Evolutionary conservation across 805 yeast species (phyloP), one percentile per base, ranked within the genome.

Genomic region (Candida alai): DNA sequence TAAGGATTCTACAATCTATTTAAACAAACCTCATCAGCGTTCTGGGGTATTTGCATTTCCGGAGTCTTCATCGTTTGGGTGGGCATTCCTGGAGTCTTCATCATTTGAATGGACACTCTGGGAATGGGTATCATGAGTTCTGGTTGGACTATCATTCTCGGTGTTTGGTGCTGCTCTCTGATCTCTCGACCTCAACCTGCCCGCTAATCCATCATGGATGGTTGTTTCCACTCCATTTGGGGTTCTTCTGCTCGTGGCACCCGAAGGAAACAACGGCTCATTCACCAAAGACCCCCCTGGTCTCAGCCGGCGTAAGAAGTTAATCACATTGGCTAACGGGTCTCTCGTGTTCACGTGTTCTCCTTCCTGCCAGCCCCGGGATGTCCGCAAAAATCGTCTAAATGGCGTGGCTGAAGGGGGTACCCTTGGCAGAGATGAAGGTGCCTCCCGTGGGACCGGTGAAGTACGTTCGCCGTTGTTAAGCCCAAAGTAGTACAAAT

Each of bases 191-290:
- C n/a, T n/a, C n/a, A n/a, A n/a, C n/a, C n/a, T n/a, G n/a, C n/a
- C n/a, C n/a, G n/a, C n/a, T n/a, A n/a, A n/a, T n/a, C n/a, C n/a
- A n/a, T n/a, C n/a, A n/a, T n/a, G n/a, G n/a, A n/a, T n/a, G n/a
- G 19, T 43, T 9, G 76, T 70, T n/a, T 52, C 63, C 1, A 69
- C 71, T 2, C 78, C 78, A 29, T 42, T 46, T 1, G 60, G 48
- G 0, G 73, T 69, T 39, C 78, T 52, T 37, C 74, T 60, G 42
- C 77, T 72, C 10, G 68, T 51, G 7, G 74, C 70, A 2, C 77
- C 78, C 3, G 66, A 43, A 1, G 78, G 69, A 43, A 74, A 73
- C 26, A 64, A 40, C 5, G 39, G 22, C 29, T 35, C 30, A 18
- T 30, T n/a, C 6, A 14, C 6, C n/a, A n/a, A n/a, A 11, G 27